A percentile compares a stretch with the other conserved stretches of the same genome.
Evolutionary conservation across 495 filamentous ascomycete species (phyloP).

Genomic region (Neohortaea acidophila): DNA sequence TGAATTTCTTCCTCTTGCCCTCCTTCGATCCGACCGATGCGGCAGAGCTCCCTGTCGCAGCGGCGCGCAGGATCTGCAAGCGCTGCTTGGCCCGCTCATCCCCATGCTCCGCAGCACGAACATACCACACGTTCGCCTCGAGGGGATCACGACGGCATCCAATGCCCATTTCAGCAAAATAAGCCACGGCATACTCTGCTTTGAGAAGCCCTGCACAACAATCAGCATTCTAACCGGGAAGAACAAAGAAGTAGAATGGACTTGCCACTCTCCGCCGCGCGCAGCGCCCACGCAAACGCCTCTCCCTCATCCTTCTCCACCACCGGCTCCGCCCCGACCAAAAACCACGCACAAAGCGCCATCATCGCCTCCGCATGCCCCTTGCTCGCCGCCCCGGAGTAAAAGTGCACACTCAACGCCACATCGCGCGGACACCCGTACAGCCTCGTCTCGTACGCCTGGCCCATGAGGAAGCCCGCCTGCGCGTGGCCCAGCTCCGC

Average conservation of each 20-base stretch:
- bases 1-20: too few relatives aligned
- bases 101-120: conserved; percentile 82
- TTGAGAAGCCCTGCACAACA: conserved; percentile 58
- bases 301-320: conserved; percentile 90
- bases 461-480: conserved; percentile 75
- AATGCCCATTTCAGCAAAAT: conserved; percentile 98
- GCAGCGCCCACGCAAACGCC: conserved; percentile 88
- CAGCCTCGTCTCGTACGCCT: conserved; percentile 88
- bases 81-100: conserved; percentile 78
- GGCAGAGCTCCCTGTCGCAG: conserved; percentile 71
- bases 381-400: conserved; percentile 74
- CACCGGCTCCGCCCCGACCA: conserved; percentile 85
- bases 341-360: conserved; percentile 96
- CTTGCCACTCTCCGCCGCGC: conserved; percentile 72
- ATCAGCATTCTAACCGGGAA: background rate
- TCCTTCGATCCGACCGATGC: too few relatives aligned
- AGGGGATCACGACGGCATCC: conserved; percentile 83
- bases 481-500: conserved; percentile 81
- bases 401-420: conserved; percentile 91
- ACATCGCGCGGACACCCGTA: conserved; percentile 79
- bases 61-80: conserved; percentile 70
- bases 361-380: conserved; percentile 90
- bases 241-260: background rate
- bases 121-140: conserved; percentile 97
- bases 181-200: conserved; percentile 87